Conservation (phyloP, 352 stramenopile species). For the Phytophthora syringae region DNA sequence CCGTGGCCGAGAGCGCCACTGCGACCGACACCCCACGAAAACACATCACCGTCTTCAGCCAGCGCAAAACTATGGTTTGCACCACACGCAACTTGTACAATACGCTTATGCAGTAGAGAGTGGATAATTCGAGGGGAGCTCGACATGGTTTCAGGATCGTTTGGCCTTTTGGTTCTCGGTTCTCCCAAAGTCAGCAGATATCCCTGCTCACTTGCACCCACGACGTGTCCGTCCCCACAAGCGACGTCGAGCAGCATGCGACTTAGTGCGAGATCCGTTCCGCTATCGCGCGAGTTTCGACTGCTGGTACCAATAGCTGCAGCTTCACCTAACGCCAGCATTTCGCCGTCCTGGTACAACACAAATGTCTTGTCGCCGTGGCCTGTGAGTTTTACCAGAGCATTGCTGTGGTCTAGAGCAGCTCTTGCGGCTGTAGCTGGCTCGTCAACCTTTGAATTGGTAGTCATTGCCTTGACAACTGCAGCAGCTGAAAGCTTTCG, state of each 20-base stretch:
- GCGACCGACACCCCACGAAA: conserved; percentile 66
- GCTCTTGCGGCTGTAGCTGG: conserved; percentile 19
- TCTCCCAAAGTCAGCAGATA: conserved; percentile 83
- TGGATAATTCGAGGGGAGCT: conserved; percentile 37
- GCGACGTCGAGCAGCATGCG: conserved; percentile 65
- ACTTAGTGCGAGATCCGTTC: conserved; percentile 46
- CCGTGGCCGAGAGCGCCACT: conserved; percentile 66
- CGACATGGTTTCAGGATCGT: not conserved
- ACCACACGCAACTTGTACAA: conserved; percentile 69
- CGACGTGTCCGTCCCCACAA: conserved; percentile 64
- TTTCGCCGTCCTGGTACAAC: conserved; percentile 53
- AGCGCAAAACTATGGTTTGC: conserved; percentile 65
- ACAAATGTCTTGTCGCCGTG: conserved; percentile 50
- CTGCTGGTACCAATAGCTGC: conserved; percentile 1
- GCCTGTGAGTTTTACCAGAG: conserved; percentile 49
- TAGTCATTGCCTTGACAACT: conserved; percentile 7
- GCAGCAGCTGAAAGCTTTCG: conserved; percentile 28
- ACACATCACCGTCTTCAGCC: conserved; percentile 67
- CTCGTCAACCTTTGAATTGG: conserved; percentile 16
- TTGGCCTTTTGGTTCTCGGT: conserved; percentile 27
- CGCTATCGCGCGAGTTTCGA: conserved; percentile 14
- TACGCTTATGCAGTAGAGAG: conserved; percentile 63
- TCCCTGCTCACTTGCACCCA: conserved; percentile 74
- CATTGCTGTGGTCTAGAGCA: conserved; percentile 29
- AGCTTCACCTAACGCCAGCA: conserved; percentile 40